A percentile compares a stretch with the other conserved stretches of the same genome.
phyloP scores from a whole-genome alignment of 129 eudicot species.

The Flaveria brownii region DNA sequence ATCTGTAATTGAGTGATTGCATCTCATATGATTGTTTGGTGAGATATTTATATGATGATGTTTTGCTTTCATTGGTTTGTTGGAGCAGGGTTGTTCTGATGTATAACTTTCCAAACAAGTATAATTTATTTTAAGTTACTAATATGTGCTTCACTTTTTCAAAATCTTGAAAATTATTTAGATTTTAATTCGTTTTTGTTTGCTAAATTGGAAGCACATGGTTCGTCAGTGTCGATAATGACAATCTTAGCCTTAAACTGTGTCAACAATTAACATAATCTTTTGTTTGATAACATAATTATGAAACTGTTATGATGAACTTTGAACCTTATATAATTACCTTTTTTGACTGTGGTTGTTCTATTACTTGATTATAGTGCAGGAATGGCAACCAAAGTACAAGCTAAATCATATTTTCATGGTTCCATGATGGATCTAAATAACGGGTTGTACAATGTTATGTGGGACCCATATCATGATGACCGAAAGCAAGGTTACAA shows the following conservation, averaged over 20 bases:
- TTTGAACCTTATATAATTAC: neutral
- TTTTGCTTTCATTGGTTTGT: slow-evolving; percentile 9
- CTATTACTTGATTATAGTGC: slow-evolving; percentile 24
- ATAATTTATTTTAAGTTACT: neutral
- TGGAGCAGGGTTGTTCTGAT: slow-evolving; percentile 3
- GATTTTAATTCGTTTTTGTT: neutral
- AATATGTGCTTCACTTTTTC: neutral
- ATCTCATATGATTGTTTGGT: slow-evolving; percentile 29
- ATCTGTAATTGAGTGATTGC: slow-evolving; percentile 12
- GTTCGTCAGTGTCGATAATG: neutral
- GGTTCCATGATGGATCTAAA: slow-evolving; percentile 51
- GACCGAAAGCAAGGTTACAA: slow-evolving; percentile 37
- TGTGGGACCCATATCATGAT: slow-evolving; percentile 50
- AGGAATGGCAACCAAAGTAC: slow-evolving; percentile 80
- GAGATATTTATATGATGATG: slow-evolving; percentile 28
- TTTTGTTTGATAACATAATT: neutral
- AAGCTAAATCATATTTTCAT: slow-evolving; percentile 49
- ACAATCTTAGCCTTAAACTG: neutral
- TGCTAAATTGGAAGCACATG: neutral
- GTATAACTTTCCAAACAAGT: slow-evolving; percentile 3
- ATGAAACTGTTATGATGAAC: neutral
- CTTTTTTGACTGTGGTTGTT: neutral
- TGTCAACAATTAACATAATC: neutral
- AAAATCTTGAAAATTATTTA: neutral
- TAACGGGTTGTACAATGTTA: slow-evolving; percentile 41